A percentile compares a stretch with the other conserved stretches of the same genome.
Evolutionary conservation across 768 basidiomycete genomes (phyloP).

Genomic region (Lanmaoa rubissima): DNA sequence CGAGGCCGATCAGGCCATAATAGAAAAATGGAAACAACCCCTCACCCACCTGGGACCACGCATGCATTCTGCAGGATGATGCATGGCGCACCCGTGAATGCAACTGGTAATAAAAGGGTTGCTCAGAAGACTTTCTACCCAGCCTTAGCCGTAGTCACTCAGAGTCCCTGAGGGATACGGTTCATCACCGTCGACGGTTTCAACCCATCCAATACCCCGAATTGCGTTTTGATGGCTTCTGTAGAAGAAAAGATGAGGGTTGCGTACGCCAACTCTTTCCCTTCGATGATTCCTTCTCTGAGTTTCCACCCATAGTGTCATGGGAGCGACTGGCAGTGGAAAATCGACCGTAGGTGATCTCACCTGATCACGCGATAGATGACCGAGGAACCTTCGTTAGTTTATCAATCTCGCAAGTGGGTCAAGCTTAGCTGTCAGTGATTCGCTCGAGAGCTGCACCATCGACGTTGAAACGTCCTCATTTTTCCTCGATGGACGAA

Average conservation of each 20-base stretch:
- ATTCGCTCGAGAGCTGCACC: constrained; percentile 27
- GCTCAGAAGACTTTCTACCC: neutral
- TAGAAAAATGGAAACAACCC: neutral
- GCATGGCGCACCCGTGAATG: neutral
- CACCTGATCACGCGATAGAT: neutral
- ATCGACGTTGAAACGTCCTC: constrained; percentile 32
- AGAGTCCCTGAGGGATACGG: neutral
- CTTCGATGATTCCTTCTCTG: neutral
- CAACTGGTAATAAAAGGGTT: constrained; percentile 1
- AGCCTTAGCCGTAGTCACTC: neutral
- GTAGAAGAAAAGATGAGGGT: constrained; percentile 16
- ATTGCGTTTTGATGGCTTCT: constrained; percentile 6
- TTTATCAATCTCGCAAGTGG: constrained; percentile 22
- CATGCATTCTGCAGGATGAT: neutral
- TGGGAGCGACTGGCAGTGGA: constrained; percentile 26
- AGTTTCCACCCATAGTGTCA: constrained; percentile 14
- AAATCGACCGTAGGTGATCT: constrained; percentile 21
- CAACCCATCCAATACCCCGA: neutral
- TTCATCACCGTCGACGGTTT: neutral
- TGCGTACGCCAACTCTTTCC: constrained; percentile 12
- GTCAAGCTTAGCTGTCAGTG: constrained; percentile 20
- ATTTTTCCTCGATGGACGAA: constrained; percentile 42
- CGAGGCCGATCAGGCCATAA: constrained; percentile 2
- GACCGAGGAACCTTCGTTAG: constrained; percentile 5
- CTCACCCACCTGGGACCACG: neutral